phyloP scores from a whole-genome alignment of 805 yeast genomes.

The Monosporozyma solicola region DNA sequence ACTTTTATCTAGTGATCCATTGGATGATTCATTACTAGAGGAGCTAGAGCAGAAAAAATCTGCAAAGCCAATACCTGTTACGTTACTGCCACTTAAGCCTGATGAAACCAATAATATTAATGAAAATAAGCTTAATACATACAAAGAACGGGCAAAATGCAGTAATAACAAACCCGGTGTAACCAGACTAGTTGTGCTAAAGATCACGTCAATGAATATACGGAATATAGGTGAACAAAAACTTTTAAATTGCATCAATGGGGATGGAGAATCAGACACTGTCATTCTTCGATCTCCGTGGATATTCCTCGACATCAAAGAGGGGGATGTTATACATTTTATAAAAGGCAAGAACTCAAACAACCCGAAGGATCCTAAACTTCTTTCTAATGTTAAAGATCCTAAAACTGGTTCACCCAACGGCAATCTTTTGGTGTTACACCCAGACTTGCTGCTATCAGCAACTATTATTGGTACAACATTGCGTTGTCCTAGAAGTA shows the following conservation, averaged over 20 bases:
- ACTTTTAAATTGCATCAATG: conserved; percentile 44
- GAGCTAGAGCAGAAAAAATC: conserved; percentile 3
- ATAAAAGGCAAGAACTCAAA: conserved; percentile 34
- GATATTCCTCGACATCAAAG: conserved; percentile 39
- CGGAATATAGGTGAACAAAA: conserved; percentile 36
- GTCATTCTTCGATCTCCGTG: conserved; percentile 57
- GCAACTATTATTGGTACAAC: conserved; percentile 79
- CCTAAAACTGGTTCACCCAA: conserved; percentile 26
- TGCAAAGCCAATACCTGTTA: not conserved
- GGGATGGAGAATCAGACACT: conserved; percentile 27
- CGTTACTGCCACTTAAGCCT: not conserved
- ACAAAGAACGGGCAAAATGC: conserved; percentile 29
- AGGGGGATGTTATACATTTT: conserved; percentile 54
- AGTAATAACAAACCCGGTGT: conserved; percentile 41
- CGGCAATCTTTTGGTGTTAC: conserved; percentile 60
- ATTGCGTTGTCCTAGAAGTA: conserved; percentile 60
- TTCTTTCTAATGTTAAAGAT: conserved; percentile 25
- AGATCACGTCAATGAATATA: conserved; percentile 10
- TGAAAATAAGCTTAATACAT: not conserved
- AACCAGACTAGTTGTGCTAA: conserved; percentile 23
- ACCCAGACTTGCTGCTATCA: conserved; percentile 75
- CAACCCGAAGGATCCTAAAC: conserved; percentile 21
- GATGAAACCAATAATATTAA: not conserved
- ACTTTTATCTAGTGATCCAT: not conserved
- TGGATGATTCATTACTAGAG: conserved; percentile 18